These are phyloP conservation scores for Tricharina praecox DNA, from an alignment of 495 filamentous ascomycete species.

Conservation along the genomic window DNA sequence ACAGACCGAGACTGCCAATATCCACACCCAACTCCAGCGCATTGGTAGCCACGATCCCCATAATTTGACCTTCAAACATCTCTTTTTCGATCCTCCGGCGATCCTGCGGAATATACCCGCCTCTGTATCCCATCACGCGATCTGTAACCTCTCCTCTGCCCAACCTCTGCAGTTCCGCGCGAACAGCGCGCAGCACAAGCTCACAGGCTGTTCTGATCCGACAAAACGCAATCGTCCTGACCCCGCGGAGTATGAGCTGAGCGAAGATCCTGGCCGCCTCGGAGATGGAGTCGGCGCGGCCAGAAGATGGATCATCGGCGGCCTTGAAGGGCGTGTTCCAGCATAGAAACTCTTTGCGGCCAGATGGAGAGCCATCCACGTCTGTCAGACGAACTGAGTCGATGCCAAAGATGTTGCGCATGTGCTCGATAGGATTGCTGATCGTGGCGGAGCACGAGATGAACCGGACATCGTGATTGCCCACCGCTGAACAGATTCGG, in stretches of 20 bases:
- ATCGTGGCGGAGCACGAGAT: conserved; percentile 96
- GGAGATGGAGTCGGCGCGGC: conserved; percentile 60
- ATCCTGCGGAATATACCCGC: conserved; percentile 91
- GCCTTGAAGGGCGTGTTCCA: conserved; percentile 98
- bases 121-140: conserved; percentile 87
- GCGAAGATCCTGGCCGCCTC: conserved; percentile 84
- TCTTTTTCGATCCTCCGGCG: conserved; percentile 77
- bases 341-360: conserved; percentile 86
- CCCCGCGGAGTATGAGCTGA: conserved; percentile 72
- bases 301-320: conserved; percentile 67
- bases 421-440: conserved; percentile 77
- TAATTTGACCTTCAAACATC: conserved; percentile 89
- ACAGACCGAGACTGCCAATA: conserved; percentile 86
- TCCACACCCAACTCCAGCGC: conserved; percentile 89
- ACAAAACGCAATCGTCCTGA: conserved; percentile 88
- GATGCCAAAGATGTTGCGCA: conserved; percentile 85
- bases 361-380: conserved; percentile 85
- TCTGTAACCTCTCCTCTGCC: conserved; percentile 56
- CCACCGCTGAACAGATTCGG: conserved; percentile 77
- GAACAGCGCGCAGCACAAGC: conserved; percentile 61
- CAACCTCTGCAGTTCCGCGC: conserved; percentile 53
- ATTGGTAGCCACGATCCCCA: conserved; percentile 87
- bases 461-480: conserved; percentile 77
- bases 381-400: conserved; percentile 59
- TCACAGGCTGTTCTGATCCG: conserved; percentile 77